A percentile compares a stretch with the other conserved stretches of the same genome.
Conservation (phyloP, 2,329 filamentous ascomycete species). For the Dothiorella sarmentorum region DNA sequence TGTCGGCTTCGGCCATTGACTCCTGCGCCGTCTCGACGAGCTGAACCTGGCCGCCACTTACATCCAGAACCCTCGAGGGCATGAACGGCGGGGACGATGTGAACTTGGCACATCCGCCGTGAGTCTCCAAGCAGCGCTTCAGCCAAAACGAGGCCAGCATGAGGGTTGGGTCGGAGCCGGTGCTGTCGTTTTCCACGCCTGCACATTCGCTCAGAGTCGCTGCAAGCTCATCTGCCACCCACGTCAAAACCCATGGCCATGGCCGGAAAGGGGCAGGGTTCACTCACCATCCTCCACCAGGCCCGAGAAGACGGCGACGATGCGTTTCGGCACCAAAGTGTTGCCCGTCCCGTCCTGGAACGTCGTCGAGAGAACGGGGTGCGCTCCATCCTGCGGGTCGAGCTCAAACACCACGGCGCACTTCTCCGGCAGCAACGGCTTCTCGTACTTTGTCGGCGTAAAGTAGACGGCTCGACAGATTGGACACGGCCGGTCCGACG, state of each 20-base stretch:
- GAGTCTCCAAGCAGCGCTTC: neutral
- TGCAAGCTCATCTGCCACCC: slow-evolving; percentile 21
- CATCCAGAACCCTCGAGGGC: neutral
- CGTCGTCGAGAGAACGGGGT: slow-evolving; percentile 22
- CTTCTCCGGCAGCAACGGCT: slow-evolving; percentile 18
- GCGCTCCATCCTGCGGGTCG: slow-evolving; percentile 17
- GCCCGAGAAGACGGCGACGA: slow-evolving; percentile 20
- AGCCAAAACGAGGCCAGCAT: neutral
- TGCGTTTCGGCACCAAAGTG: slow-evolving; percentile 19
- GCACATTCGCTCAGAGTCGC: slow-evolving; percentile 10
- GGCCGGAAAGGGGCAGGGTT: too few relatives aligned
- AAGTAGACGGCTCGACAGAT: slow-evolving; percentile 24
- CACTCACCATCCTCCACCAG: slow-evolving; percentile 21
- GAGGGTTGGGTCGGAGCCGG: neutral
- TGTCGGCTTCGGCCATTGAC: neutral
- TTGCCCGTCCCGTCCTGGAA: slow-evolving; percentile 16
- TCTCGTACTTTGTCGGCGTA: slow-evolving; percentile 21
- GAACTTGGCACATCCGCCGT: neutral
- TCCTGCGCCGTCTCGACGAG: neutral
- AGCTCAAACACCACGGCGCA: slow-evolving; percentile 22
- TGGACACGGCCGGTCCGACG: slow-evolving; percentile 21
- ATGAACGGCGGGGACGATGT: neutral
- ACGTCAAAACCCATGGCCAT: too few relatives aligned
- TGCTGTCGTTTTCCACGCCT: neutral
- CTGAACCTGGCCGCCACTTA: neutral